phyloP scores from a whole-genome alignment of 1,284 basidiomycete species.

The Malassezia brasiliensis region DNA sequence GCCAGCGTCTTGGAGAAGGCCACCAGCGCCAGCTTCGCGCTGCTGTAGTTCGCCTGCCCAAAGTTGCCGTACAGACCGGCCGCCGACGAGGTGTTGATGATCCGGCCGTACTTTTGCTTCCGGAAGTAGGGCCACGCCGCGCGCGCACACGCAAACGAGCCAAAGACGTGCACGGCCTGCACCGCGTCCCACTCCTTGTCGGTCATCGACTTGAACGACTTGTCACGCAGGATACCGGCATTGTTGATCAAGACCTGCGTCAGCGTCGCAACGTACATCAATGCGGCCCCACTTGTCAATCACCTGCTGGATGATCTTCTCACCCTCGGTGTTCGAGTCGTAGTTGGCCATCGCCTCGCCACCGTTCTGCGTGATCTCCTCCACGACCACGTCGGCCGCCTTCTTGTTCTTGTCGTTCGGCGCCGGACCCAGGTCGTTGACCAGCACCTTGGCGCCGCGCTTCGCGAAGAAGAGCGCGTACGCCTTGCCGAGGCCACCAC shows the following conservation, averaged over 20 bases:
- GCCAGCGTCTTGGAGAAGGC: slow-evolving; percentile 77
- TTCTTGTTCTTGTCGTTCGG: slow-evolving; percentile 86
- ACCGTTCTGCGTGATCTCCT: slow-evolving; percentile 63
- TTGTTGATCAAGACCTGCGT: slow-evolving; percentile 64
- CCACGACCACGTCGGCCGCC: slow-evolving; percentile 83
- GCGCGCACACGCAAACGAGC: slow-evolving; percentile 86
- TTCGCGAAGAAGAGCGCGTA: slow-evolving; percentile 84
- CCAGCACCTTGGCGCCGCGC: slow-evolving; percentile 71
- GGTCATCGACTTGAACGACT: slow-evolving; percentile 50
- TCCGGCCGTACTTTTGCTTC: slow-evolving; percentile 61
- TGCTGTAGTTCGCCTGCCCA: slow-evolving; percentile 76
- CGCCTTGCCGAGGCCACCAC: slow-evolving; percentile 84
- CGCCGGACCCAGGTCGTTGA: slow-evolving; percentile 45
- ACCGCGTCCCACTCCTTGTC: slow-evolving; percentile 53
- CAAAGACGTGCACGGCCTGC: slow-evolving; percentile 82
- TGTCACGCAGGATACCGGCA: slow-evolving; percentile 78
- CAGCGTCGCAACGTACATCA: slow-evolving; percentile 21
- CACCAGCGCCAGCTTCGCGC: slow-evolving; percentile 51
- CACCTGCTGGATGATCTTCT: slow-evolving; percentile 74
- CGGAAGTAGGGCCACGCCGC: slow-evolving; percentile 91
- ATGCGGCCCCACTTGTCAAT: slow-evolving; percentile 76
- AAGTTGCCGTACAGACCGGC: slow-evolving; percentile 66
- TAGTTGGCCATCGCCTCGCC: slow-evolving; percentile 65
- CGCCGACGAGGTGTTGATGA: slow-evolving; percentile 48
- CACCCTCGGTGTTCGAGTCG: slow-evolving; percentile 80